Conservation (phyloP, 192 early-diverging fungal genomes). For the Linnemannia hyalina region DNA sequence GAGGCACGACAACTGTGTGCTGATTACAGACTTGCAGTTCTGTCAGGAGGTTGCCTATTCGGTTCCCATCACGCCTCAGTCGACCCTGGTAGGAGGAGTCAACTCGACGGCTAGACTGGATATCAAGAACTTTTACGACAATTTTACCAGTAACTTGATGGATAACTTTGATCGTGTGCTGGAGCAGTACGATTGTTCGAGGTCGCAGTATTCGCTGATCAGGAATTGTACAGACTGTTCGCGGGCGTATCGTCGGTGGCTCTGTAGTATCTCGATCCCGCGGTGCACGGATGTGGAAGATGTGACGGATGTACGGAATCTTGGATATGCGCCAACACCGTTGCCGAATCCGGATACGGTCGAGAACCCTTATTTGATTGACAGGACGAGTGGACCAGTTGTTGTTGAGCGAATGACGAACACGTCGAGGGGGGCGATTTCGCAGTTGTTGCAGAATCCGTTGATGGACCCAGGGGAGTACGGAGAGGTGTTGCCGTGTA, state of each 20-base stretch:
- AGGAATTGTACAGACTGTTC: constrained; percentile 68
- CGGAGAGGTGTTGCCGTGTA: constrained; percentile 67
- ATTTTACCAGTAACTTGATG: constrained; percentile 50
- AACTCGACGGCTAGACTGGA: constrained; percentile 24
- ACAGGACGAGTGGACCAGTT: constrained; percentile 35
- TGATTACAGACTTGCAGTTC: constrained; percentile 64
- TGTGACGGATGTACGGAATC: constrained; percentile 18
- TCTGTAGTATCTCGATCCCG: constrained; percentile 68
- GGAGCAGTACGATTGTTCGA: constrained; percentile 64
- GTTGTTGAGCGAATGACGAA: constrained; percentile 20
- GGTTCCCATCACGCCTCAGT: constrained; percentile 57
- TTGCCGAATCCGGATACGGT: background rate
- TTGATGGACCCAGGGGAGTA: constrained; percentile 59
- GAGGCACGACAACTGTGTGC: constrained; percentile 57
- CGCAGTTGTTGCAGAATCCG: constrained; percentile 25
- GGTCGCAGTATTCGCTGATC: constrained; percentile 67
- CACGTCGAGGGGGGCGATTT: constrained; percentile 31
- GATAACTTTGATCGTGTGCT: constrained; percentile 63
- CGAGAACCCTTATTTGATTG: constrained; percentile 44
- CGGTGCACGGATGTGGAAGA: constrained; percentile 63
- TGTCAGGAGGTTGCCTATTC: constrained; percentile 69
- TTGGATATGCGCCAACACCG: constrained; percentile 22
- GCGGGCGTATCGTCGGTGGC: constrained; percentile 67
- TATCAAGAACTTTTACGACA: constrained; percentile 62
- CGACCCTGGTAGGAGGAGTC: constrained; percentile 19